phyloP scores from a whole-genome alignment of 1,284 basidiomycete genomes.

The Pseudozyma thailandica region DNA sequence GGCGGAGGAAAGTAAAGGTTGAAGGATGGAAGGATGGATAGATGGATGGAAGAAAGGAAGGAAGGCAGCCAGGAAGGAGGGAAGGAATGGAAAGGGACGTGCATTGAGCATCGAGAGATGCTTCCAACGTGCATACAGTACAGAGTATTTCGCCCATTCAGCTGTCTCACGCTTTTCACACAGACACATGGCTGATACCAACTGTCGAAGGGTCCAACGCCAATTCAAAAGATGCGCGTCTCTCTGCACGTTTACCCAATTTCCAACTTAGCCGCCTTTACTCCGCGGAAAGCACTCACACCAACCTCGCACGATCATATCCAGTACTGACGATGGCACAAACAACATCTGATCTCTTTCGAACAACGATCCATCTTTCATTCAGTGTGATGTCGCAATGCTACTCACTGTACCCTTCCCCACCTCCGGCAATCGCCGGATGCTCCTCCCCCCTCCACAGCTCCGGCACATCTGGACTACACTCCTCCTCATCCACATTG shows the following conservation, averaged over 20 bases:
- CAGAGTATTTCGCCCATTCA: not conserved
- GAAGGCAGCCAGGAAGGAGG: not conserved
- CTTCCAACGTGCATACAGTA: slow-evolving; percentile 7
- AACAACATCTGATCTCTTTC: no score
- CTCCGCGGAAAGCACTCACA: no score
- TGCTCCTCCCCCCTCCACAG: slow-evolving; percentile 49
- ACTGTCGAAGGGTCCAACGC: not conserved
- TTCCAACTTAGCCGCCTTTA: no score
- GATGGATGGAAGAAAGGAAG: not conserved
- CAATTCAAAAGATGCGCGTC: no score
- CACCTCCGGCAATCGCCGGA: slow-evolving; percentile 38
- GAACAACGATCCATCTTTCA: no score
- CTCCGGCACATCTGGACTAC: slow-evolving; percentile 39
- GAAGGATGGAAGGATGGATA: not conserved
- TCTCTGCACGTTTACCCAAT: no score
- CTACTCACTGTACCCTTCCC: slow-evolving; percentile 3
- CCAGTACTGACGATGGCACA: no score
- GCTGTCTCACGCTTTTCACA: no score
- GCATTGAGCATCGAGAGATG: slow-evolving; percentile 4
- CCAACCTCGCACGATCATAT: no score
- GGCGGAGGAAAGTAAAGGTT: not conserved
- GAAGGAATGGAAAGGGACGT: not conserved
- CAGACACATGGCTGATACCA: not conserved
- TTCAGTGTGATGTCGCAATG: no score
- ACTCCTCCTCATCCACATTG: slow-evolving; percentile 46